Conservation (phyloP, 768 basidiomycete genomes). For the Leccinum rimulosum region DNA sequence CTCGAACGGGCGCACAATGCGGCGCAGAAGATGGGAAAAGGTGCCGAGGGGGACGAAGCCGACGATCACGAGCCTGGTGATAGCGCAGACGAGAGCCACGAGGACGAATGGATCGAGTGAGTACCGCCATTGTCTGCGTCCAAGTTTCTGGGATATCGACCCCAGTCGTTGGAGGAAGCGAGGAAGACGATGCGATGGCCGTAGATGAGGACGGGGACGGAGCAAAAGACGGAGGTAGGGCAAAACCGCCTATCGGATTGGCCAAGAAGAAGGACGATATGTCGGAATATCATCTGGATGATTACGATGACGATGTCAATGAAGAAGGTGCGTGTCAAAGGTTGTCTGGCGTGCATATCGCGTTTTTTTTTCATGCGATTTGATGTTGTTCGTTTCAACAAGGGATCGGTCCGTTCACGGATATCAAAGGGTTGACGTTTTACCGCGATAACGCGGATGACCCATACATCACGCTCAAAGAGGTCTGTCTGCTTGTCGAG, state of each 20-base stretch:
- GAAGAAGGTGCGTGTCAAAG: slow-evolving; percentile 27
- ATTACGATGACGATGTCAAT: slow-evolving; percentile 80
- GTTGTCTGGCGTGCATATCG: not conserved
- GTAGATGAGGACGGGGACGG: slow-evolving; percentile 39
- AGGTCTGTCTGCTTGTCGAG: slow-evolving; percentile 47
- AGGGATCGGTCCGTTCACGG: slow-evolving; percentile 81
- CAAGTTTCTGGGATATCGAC: slow-evolving; percentile 10
- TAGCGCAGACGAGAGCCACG: slow-evolving; percentile 41
- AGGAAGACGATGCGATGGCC: slow-evolving; percentile 62
- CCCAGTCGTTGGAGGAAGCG: slow-evolving; percentile 32
- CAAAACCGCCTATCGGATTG: slow-evolving; percentile 20
- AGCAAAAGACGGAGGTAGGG: not conserved
- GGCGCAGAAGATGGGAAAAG: slow-evolving; percentile 66
- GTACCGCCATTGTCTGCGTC: slow-evolving; percentile 34
- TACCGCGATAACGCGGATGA: slow-evolving; percentile 92
- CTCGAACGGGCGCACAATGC: slow-evolving; percentile 79
- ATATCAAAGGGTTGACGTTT: slow-evolving; percentile 91
- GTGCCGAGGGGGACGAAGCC: slow-evolving; percentile 62
- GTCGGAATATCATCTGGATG: slow-evolving; percentile 84
- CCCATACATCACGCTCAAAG: slow-evolving; percentile 95
- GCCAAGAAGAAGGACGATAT: slow-evolving; percentile 60
- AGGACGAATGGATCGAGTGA: slow-evolving; percentile 85
- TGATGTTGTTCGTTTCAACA: slow-evolving; percentile 22
- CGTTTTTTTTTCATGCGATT: not conserved
- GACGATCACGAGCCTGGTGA: slow-evolving; percentile 56